These are phyloP conservation scores for Mortierella polycephala DNA, from an alignment of 371 early-diverging fungal species.

Conservation along the genomic window DNA sequence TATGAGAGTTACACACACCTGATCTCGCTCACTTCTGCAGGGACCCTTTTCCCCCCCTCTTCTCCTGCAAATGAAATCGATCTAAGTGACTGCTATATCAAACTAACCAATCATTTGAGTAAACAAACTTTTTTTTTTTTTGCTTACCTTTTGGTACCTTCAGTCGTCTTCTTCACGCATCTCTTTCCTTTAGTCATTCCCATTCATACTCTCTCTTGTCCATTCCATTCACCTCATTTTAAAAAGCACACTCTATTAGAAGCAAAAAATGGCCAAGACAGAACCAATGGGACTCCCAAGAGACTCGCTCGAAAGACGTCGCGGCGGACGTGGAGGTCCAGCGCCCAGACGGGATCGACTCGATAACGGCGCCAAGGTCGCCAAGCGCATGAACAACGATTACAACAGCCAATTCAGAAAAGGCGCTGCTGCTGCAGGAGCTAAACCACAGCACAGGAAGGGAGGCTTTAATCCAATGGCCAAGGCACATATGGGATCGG, in stretches of 20 bases:
- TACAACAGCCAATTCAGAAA: conserved; percentile 41
- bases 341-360: conserved; percentile 45
- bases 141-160: not conserved
- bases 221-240: not conserved
- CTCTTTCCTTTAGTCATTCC: no score
- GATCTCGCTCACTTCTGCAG: no score
- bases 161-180: not conserved
- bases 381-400: conserved; percentile 40
- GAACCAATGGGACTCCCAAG: conserved; percentile 45
- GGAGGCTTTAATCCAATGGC: conserved; percentile 50
- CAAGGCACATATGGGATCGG: conserved; percentile 51
- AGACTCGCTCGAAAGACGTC: conserved; percentile 47
- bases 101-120: no score
- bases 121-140: not conserved
- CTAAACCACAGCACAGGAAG: conserved; percentile 26
- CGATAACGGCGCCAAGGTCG: conserved; percentile 21
- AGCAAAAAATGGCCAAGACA: conserved; percentile 3
- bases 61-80: no score
- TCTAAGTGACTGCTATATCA: no score
- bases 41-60: no score
- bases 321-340: conserved; percentile 49
- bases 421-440: not conserved
- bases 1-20: no score
- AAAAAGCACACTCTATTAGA: not conserved
- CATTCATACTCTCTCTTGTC: no score